These are phyloP conservation scores for Hymenoscyphus albidus DNA, from an alignment of 2,329 filamentous ascomycete genomes.

Conservation along the genomic window DNA sequence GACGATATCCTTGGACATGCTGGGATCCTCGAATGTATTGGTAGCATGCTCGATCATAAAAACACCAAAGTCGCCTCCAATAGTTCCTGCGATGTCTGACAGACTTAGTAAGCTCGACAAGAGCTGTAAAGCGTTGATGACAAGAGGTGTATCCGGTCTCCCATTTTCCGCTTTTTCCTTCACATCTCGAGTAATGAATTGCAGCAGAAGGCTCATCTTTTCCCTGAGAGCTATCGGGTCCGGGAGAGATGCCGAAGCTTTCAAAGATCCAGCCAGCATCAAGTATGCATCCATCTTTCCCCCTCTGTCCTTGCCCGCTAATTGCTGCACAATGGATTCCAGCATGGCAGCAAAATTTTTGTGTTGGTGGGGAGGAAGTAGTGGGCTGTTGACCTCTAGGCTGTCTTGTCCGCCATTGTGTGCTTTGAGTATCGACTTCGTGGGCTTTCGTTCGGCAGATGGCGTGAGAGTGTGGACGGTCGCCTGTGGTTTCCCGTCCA, in stretches of 20 bases:
- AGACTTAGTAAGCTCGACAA: constrained; percentile 75
- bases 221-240: constrained; percentile 67
- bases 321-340: constrained; percentile 76
- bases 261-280: constrained; percentile 70
- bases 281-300: constrained; percentile 82
- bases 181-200: constrained; percentile 82
- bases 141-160: constrained; percentile 62
- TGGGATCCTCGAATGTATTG: constrained; percentile 63
- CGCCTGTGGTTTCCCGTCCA: constrained; percentile 15
- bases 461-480: constrained; percentile 24
- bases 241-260: constrained; percentile 77
- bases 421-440: constrained; percentile 81
- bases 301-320: constrained; percentile 69
- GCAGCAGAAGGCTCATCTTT: constrained; percentile 73
- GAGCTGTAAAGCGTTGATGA: constrained; percentile 73
- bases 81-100: constrained; percentile 61
- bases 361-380: constrained; percentile 32
- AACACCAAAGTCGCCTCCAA: constrained; percentile 73
- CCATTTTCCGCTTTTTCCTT: constrained; percentile 55
- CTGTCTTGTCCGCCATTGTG: constrained; percentile 37
- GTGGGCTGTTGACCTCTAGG: constrained; percentile 11
- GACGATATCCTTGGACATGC: constrained; percentile 70
- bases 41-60: constrained; percentile 82
- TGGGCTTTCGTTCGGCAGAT: constrained; percentile 46
- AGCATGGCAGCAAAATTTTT: constrained; percentile 73